Conservation (phyloP, 2,329 filamentous ascomycete genomes). For the Zarea fungicola region DNA sequence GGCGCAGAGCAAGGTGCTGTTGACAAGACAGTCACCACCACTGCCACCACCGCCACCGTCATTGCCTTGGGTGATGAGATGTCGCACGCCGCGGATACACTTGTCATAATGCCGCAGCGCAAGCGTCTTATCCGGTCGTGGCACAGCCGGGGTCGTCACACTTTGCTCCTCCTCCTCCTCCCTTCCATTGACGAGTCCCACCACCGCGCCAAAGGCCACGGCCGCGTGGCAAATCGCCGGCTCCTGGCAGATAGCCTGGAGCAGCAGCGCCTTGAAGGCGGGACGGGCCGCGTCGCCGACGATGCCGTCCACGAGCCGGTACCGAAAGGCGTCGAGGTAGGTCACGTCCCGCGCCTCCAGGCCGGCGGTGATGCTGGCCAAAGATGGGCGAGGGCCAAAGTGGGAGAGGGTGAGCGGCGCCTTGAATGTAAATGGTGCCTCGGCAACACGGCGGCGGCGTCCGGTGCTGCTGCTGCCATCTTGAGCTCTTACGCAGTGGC, state of each 20-base stretch:
- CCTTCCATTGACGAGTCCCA: neutral
- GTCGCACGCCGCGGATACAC: conserved; percentile 2
- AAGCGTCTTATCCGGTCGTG: neutral
- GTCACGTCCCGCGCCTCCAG: neutral
- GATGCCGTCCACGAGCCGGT: conserved; percentile 12
- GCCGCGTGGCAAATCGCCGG: conserved; percentile 3
- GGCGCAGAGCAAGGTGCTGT: conserved; percentile 5
- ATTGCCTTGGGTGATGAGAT: neutral
- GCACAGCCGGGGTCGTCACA: neutral
- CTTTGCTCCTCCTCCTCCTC: neutral
- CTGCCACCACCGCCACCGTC: too few species aligned
- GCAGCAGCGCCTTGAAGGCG: neutral
- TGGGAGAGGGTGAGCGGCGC: neutral
- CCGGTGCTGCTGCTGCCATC: too few species aligned
- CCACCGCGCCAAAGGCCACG: conserved; percentile 9
- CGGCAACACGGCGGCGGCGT: too few species aligned
- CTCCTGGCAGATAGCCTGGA: conserved; percentile 5
- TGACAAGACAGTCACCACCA: too few species aligned
- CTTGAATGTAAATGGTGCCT: neutral
- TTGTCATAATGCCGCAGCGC: conserved; percentile 6
- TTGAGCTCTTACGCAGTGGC: neutral
- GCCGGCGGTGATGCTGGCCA: too few species aligned
- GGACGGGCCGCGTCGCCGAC: neutral
- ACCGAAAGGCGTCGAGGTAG: conserved; percentile 7
- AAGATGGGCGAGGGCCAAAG: neutral